These are phyloP conservation scores for Rhizophagus sp. DNA, from an alignment of 192 early-diverging fungal species.

Conservation along the genomic window DNA sequence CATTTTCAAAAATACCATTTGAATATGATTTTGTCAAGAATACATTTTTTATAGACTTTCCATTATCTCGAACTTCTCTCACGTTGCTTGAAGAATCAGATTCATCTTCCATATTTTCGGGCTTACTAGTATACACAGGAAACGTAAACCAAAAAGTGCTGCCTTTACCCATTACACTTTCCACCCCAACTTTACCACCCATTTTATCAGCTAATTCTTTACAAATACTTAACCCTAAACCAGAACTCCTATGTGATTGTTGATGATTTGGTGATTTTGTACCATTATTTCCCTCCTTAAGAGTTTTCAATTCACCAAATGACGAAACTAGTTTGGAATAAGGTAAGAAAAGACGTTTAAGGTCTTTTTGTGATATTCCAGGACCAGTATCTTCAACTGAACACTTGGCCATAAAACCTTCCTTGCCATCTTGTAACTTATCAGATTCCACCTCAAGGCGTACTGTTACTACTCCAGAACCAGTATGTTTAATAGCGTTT, in stretches of 20 bases:
- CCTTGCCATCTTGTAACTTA: background rate
- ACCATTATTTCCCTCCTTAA: background rate
- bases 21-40: background rate
- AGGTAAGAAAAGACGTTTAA: background rate
- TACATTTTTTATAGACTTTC: background rate
- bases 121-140: background rate
- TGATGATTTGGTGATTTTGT: background rate
- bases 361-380: background rate
- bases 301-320: background rate
- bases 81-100: background rate
- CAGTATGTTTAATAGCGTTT: background rate
- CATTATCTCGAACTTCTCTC: background rate
- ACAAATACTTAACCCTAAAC: slow-evolving; percentile 52
- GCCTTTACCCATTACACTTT: slow-evolving; percentile 43
- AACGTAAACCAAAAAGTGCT: slow-evolving; percentile 42
- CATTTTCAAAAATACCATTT: background rate
- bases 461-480: background rate
- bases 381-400: slow-evolving; percentile 1
- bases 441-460: background rate
- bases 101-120: background rate
- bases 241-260: slow-evolving; percentile 43
- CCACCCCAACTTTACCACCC: slow-evolving; percentile 44
- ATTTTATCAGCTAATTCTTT: slow-evolving; percentile 45
- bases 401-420: slow-evolving; percentile 7
- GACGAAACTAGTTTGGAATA: slow-evolving; percentile 3